Base-by-base conservation (phyloP, 2,329 filamentous ascomycete species). In the Emmonsiellopsis sp. region DNA sequence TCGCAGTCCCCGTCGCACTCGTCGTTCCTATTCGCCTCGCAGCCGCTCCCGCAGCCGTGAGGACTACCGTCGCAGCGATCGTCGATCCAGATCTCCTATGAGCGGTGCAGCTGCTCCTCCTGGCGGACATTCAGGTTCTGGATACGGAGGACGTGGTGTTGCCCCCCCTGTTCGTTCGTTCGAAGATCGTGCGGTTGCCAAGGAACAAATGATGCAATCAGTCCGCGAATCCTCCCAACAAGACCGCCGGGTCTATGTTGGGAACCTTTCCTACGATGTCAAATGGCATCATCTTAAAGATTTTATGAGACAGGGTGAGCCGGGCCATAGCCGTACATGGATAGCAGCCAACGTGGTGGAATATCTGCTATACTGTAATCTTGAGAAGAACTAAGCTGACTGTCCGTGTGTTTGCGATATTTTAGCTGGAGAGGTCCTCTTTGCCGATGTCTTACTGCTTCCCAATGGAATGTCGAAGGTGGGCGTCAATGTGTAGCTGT, bases 401-500 rank as follows among this genome's bases (percentile, higher is more conserved):
- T 65, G 57, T 60, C 57, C 58, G 57, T 56, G 51, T 58, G 63
- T 70, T 66, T 59, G 49, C 55, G 58, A 58, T 58, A 40, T 61
- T 69, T 65, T 76, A 97, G 93, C 93, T 79, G 93, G 93, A 82
- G 92, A 97, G 76, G 93, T 98, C 74, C 84, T 97, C 79, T 98
- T 95, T 79, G 93, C 93, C 79, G 93, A 98, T 82, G 93, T 98
- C 71, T 85, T 98, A 77, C 82, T 95, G 76, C 90, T 98, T 86
- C 93, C 93, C 70, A 98, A 98, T 83, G 93, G 93, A 91, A 98
- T 98, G 93, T 97, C 92, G 89, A 98, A 98, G 92, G 92, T 97
- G 91, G 89, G 89, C 90, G 84, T 85, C 81, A 87, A 87, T 80
- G 84, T 79, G 81, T 91, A 86, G 87, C 83, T 85, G 82, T 85